phyloP scores from a whole-genome alignment of 345 rosid species.

The Dipteronia sinensis region DNA sequence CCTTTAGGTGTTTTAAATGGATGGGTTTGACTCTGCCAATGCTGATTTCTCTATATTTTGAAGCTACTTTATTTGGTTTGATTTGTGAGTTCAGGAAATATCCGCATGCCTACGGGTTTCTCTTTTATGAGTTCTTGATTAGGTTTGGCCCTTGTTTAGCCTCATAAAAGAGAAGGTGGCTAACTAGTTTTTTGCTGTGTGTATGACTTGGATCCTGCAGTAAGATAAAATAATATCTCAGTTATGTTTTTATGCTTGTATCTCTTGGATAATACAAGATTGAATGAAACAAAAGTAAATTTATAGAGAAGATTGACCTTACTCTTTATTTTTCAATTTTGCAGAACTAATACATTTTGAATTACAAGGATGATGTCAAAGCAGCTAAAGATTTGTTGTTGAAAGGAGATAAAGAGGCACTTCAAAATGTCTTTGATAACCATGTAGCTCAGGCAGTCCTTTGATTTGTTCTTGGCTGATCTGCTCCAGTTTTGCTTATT shows the following conservation, averaged over 20 bases:
- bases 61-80: neutral
- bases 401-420: constrained; percentile 57
- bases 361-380: constrained; percentile 61
- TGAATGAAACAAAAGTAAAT: neutral
- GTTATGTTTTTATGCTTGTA: neutral
- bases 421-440: too few species aligned
- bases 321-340: constrained; percentile 20
- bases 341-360: constrained; percentile 63
- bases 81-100: neutral
- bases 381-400: constrained; percentile 56
- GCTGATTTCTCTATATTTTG: too few species aligned
- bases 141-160: too few species aligned
- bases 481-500: too few species aligned
- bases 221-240: too few species aligned
- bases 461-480: too few species aligned
- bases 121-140: neutral
- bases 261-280: neutral
- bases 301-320: neutral
- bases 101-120: neutral
- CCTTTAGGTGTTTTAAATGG: too few species aligned
- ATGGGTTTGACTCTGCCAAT: too few species aligned
- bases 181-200: too few species aligned
- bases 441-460: too few species aligned
- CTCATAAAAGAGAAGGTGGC: too few species aligned
- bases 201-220: too few species aligned